Evolutionary conservation across 1,284 basidiomycete genomes (phyloP).

Genomic region (Fomitopsis betulina): DNA sequence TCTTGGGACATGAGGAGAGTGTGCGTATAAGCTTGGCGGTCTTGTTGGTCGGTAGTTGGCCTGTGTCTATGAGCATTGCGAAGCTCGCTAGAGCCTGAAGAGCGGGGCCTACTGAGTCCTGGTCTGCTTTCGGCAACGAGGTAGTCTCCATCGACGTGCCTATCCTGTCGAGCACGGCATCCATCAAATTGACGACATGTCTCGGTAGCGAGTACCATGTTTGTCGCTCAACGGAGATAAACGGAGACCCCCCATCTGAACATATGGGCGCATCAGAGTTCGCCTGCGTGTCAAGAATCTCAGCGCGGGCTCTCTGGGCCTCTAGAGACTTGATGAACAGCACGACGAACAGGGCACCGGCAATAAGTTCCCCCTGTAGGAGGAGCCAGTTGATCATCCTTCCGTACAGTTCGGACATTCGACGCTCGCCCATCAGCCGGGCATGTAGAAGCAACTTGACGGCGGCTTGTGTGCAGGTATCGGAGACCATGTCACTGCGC

Average conservation of each 20-base stretch:
- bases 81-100: slow-evolving; percentile 61
- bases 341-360: slow-evolving; percentile 65
- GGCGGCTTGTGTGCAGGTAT: slow-evolving; percentile 42
- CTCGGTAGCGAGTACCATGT: slow-evolving; percentile 7
- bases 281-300: neutral
- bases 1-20: slow-evolving; percentile 47
- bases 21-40: slow-evolving; percentile 42
- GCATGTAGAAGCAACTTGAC: slow-evolving; percentile 50
- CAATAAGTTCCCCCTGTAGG: slow-evolving; percentile 70
- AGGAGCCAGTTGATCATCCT: slow-evolving; percentile 58
- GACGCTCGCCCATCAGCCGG: slow-evolving; percentile 46
- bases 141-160: slow-evolving; percentile 5
- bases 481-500: slow-evolving; percentile 23
- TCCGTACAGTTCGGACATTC: slow-evolving; percentile 56
- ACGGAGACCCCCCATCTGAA: neutral
- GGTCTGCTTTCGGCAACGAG: slow-evolving; percentile 9
- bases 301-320: slow-evolving; percentile 19
- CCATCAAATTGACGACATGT: slow-evolving; percentile 10
- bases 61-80: slow-evolving; percentile 45
- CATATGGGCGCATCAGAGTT: neutral
- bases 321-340: slow-evolving; percentile 64
- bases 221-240: neutral
- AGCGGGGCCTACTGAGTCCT: slow-evolving; percentile 18
- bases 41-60: slow-evolving; percentile 39
- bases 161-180: slow-evolving; percentile 14